Percentiles rank a stretch among this genome's conserved stretches.
Evolutionary conservation across 495 filamentous ascomycete species (phyloP).

Genomic region (Podospora pseudocomata): DNA sequence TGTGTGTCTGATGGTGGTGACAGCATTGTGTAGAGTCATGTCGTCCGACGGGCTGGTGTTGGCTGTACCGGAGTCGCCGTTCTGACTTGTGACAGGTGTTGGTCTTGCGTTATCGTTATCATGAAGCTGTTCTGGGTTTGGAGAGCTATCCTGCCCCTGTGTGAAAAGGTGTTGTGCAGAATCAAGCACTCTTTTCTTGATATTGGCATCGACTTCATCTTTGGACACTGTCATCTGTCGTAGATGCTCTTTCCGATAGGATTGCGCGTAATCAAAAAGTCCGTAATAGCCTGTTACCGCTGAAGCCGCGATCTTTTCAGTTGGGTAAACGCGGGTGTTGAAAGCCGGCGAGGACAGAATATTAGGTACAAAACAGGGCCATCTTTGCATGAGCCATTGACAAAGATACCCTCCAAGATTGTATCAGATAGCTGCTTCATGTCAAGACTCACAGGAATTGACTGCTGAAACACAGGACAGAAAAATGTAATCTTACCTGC

Average conservation of each 20-base stretch:
- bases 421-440: background rate
- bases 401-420: background rate
- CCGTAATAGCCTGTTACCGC: slow-evolving; percentile 1
- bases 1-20: background rate
- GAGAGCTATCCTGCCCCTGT: no score
- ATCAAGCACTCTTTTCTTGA: background rate
- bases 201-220: background rate
- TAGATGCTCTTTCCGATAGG: background rate
- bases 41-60: background rate
- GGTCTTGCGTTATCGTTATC: no score
- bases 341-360: background rate
- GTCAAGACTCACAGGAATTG: background rate
- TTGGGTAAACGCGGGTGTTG: background rate
- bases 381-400: background rate
- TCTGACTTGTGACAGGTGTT: background rate
- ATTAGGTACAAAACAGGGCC: slow-evolving; percentile 1
- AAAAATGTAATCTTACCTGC: background rate
- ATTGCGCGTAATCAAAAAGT: slow-evolving; percentile 4
- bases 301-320: background rate
- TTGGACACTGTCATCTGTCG: background rate
- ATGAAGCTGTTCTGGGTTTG: no score
- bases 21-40: background rate
- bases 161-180: background rate
- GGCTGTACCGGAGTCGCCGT: background rate
- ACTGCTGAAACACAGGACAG: background rate